These are phyloP conservation scores for Ulota crispa DNA, from an alignment of 225 moss, liverwort and hornwort species.

Conservation along the genomic window DNA sequence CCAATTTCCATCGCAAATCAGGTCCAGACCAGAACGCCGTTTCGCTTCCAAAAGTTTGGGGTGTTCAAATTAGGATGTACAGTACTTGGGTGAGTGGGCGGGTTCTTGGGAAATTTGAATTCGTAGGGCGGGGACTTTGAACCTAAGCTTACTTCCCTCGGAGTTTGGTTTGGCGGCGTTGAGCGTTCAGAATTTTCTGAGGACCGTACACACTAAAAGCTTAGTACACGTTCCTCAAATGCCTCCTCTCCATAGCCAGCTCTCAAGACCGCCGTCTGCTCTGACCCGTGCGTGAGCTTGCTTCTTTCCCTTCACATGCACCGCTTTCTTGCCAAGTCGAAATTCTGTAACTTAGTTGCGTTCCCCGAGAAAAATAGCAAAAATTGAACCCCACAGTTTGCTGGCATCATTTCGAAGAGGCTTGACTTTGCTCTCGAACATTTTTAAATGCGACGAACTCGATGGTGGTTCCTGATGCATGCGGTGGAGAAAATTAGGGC, in stretches of 20 bases:
- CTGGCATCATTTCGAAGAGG: not conserved
- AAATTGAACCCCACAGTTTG: not conserved
- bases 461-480: not conserved
- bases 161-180: not conserved
- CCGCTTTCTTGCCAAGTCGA: not conserved
- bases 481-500: not conserved
- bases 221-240: slow-evolving; percentile 7
- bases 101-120: not conserved
- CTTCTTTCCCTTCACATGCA: not conserved
- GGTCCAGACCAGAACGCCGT: not conserved
- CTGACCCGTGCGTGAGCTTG: slow-evolving; percentile 32
- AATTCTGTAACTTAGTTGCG: not conserved
- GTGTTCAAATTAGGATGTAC: not conserved
- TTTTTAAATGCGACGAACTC: not conserved
- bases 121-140: not conserved
- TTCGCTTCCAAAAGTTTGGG: not conserved
- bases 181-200: not conserved
- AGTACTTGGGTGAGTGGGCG: not conserved
- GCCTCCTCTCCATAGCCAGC: slow-evolving; percentile 33
- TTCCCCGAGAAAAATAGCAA: not conserved
- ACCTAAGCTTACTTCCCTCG: accelerated
- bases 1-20: not conserved
- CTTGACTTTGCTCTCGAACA: not conserved
- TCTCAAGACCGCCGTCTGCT: slow-evolving; percentile 36
- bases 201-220: not conserved